Percentiles rank a stretch among this genome's conserved stretches.
phyloP scores from a whole-genome alignment of 805 yeast genomes.

The Candida nemodendra region DNA sequence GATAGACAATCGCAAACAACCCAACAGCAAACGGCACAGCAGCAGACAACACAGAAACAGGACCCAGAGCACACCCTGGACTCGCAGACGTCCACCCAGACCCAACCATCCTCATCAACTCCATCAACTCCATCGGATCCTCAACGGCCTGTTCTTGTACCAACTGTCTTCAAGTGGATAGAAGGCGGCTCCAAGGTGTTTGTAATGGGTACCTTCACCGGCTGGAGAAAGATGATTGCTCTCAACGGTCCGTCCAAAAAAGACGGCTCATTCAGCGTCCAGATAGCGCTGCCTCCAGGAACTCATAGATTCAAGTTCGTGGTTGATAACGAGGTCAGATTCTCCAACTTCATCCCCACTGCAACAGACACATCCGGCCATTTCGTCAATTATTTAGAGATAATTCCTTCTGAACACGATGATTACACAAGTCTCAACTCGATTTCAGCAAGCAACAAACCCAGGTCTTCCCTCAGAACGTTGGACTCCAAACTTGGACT shows the following conservation, averaged over 20 bases:
- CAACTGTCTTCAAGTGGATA: constrained; percentile 81
- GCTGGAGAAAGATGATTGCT: constrained; percentile 98
- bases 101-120: neutral
- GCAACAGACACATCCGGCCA: constrained; percentile 98
- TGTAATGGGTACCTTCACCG: constrained; percentile 96
- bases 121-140: constrained; percentile 9
- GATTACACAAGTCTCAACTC: constrained; percentile 21
- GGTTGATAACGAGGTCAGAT: constrained; percentile 88
- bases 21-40: constrained; percentile 9
- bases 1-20: constrained; percentile 19
- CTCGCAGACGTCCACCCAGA: constrained; percentile 2
- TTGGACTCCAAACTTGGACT: constrained; percentile 63
- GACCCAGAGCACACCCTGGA: constrained; percentile 6
- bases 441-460: constrained; percentile 18
- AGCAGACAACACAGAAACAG: constrained; percentile 9
- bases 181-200: constrained; percentile 97
- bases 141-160: constrained; percentile 33
- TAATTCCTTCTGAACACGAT: constrained; percentile 37
- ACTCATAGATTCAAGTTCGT: constrained; percentile 93
- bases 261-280: constrained; percentile 59
- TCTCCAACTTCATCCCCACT: constrained; percentile 86
- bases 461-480: constrained; percentile 34
- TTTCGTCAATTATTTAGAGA: constrained; percentile 87
- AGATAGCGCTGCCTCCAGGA: constrained; percentile 80
- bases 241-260: constrained; percentile 51